Evolutionary conservation across 208 protist species (phyloP).

Genomic region (Trypanosoma platydactyli): DNA sequence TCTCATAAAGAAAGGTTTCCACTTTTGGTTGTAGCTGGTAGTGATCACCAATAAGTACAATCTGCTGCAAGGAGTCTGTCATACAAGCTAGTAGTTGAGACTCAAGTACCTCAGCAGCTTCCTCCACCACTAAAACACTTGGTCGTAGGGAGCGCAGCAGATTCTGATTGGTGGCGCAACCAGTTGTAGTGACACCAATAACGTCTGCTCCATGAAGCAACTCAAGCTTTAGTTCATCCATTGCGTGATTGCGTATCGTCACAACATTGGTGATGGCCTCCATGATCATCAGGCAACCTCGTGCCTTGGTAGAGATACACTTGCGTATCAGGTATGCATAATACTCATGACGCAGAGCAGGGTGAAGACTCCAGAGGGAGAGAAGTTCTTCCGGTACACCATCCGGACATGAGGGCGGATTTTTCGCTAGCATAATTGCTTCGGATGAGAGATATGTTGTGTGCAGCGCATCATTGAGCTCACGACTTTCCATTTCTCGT

Average conservation of each 20-base stretch:
- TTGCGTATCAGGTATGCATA: slow-evolving; percentile 83
- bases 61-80: slow-evolving; percentile 87
- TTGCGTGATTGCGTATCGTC: slow-evolving; percentile 78
- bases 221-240: slow-evolving; percentile 73
- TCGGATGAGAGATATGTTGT: slow-evolving; percentile 73
- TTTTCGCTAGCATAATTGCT: slow-evolving; percentile 54
- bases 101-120: slow-evolving; percentile 94
- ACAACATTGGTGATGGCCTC: slow-evolving; percentile 68
- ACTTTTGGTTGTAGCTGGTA: slow-evolving; percentile 93
- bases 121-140: slow-evolving; percentile 92
- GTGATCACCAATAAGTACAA: slow-evolving; percentile 93
- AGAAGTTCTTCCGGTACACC: slow-evolving; percentile 69
- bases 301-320: slow-evolving; percentile 73
- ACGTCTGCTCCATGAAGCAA: slow-evolving; percentile 85
- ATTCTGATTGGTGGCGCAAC: slow-evolving; percentile 89
- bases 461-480: slow-evolving; percentile 73
- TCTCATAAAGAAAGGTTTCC: slow-evolving; percentile 89
- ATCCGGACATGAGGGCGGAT: slow-evolving; percentile 52
- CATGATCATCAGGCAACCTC: slow-evolving; percentile 76
- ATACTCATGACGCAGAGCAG: slow-evolving; percentile 72
- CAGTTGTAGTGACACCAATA: slow-evolving; percentile 93
- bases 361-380: slow-evolving; percentile 84
- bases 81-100: slow-evolving; percentile 91
- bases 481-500: slow-evolving; percentile 72
- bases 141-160: slow-evolving; percentile 80